Base-by-base conservation (phyloP, 441 rosid genomes). In the Erysimum pusillum region DNA sequence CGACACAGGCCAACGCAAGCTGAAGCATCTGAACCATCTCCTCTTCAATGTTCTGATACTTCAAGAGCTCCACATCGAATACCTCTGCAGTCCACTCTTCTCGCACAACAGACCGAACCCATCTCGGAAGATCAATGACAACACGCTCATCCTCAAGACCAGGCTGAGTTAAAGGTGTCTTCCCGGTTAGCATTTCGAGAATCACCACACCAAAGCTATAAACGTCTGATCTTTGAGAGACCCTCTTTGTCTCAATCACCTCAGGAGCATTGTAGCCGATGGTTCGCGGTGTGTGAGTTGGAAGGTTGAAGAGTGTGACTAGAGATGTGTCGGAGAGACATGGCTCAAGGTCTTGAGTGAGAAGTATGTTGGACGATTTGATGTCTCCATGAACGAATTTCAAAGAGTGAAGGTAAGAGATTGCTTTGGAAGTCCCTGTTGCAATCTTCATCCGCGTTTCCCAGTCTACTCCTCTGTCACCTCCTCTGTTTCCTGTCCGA, bases 21-120 rank as follows among this genome's bases (percentile, higher is more conserved):
- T 89, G 91, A 49, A 89, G 85, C 91, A 87, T 86, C 68, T 87
- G 91, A 44, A 89, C 90, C 89, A 87, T 87, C 63, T 89, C 91
- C 70, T 89, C 93, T 74, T 87, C 91, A 9, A 80, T 83, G 48
- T 76, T 81, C 76, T 84, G 87, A 66, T 49, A 85, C 76, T 71
- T 86, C 79, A 89, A 53, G 10, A 89, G 87, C 85, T 87, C 93
- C 0, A 86, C 89, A 64, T 89, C 90, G 42, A 89, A 89, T 14
- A 89, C 93, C 75, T 89, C 91, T 1, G 90, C 93, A 0, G 93
- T 87, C 93, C 91, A 89, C 45, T 89, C 93, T 59, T 89, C 93
- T 36, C 90, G 75, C 13, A 89, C 91, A 0, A 89, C 90, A 9
- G 93, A 89, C 54, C 87, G 85, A 35, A 89, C 93, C 91, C 91